These are phyloP conservation scores for Crithidia thermophila DNA, from an alignment of 208 protist genomes.

Conservation along the genomic window DNA sequence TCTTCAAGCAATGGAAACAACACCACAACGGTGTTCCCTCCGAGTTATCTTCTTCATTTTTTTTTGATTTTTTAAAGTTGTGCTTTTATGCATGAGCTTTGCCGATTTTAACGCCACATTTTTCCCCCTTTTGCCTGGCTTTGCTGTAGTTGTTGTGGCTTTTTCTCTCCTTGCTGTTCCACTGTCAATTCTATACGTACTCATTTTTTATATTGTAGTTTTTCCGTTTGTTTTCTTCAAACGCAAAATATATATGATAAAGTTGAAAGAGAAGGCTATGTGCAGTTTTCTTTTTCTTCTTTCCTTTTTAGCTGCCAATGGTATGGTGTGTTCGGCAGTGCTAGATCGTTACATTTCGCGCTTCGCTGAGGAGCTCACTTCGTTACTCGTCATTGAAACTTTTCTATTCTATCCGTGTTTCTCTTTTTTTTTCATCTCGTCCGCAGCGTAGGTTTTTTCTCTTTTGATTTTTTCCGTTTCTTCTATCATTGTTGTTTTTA, in stretches of 20 bases:
- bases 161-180: neutral
- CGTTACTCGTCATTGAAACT: neutral
- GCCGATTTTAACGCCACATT: no score
- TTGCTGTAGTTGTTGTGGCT: no score
- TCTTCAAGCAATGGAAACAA: no score
- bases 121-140: no score
- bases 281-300: slow-evolving; percentile 6
- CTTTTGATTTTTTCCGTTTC: neutral
- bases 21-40: no score
- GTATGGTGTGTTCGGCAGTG: neutral
- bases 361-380: neutral
- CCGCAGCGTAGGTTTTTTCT: neutral
- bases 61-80: no score
- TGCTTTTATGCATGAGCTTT: no score
- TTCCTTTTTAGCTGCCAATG: neutral
- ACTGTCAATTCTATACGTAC: neutral
- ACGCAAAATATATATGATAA: no score
- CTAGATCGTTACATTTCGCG: neutral
- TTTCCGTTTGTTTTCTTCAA: neutral
- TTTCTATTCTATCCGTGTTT: slow-evolving; percentile 4
- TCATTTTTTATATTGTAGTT: neutral
- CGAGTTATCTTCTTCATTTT: slow-evolving; percentile 19
- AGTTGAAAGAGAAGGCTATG: no score
- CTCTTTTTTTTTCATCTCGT: neutral
- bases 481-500: neutral